phyloP scores from a whole-genome alignment of 768 basidiomycete genomes.

The Auriscalpium microsporum region DNA sequence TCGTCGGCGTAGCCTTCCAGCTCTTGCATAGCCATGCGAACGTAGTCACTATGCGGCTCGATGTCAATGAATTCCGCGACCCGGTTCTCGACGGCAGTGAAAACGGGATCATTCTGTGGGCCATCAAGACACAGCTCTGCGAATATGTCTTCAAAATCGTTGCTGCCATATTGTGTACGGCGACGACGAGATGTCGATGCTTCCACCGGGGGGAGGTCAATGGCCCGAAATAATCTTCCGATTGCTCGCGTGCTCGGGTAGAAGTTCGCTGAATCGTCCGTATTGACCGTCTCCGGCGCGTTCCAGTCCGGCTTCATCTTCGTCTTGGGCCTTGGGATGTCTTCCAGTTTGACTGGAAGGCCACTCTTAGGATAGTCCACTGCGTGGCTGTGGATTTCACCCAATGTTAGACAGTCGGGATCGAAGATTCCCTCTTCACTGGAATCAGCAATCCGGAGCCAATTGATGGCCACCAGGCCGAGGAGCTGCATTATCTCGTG shows the following conservation, averaged over 20 bases:
- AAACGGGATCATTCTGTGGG: neutral
- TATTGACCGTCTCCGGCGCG: conserved; percentile 47
- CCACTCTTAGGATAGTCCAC: conserved; percentile 58
- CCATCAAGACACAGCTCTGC: conserved; percentile 8
- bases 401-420: conserved; percentile 41
- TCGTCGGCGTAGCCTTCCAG: conserved; percentile 35
- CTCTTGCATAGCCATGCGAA: conserved; percentile 10
- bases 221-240: conserved; percentile 52
- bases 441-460: conserved; percentile 59
- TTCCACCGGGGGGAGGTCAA: conserved; percentile 39
- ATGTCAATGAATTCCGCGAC: conserved; percentile 17
- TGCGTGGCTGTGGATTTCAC: conserved; percentile 52
- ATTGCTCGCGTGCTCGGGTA: conserved; percentile 50
- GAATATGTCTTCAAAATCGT: conserved; percentile 22
- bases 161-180: conserved; percentile 16
- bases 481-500: conserved; percentile 33
- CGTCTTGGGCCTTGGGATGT: conserved; percentile 37
- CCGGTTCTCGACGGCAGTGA: conserved; percentile 12
- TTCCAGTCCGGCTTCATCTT: conserved; percentile 51
- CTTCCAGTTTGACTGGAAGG: conserved; percentile 20
- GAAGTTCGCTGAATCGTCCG: conserved; percentile 20
- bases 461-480: conserved; percentile 53
- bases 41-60: conserved; percentile 3
- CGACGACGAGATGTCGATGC: conserved; percentile 10
- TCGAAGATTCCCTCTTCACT: conserved; percentile 39